These are phyloP conservation scores for Neofusicoccum umdonicola DNA, from an alignment of 2,329 filamentous ascomycete species.

Conservation along the genomic window DNA sequence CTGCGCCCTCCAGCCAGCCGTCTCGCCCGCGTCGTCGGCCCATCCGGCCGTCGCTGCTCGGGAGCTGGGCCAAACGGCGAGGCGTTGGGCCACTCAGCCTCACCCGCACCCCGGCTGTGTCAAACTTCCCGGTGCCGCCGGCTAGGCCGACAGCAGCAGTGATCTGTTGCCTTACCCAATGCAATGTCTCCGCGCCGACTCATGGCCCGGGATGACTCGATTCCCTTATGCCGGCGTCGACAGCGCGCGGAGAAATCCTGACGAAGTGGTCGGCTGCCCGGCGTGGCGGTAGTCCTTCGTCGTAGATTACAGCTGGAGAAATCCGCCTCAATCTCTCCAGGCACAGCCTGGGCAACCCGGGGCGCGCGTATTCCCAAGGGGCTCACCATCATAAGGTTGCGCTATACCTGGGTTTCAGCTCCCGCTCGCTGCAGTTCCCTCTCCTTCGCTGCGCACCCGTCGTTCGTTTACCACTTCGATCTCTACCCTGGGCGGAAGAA, in stretches of 20 bases:
- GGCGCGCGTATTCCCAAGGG: neutral
- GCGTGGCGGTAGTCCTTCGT: neutral
- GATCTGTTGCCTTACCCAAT: neutral
- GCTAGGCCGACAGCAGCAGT: constrained; percentile 9
- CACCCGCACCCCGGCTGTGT: neutral
- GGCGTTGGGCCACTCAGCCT: neutral
- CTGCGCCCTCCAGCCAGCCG: neutral
- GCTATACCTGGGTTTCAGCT: neutral
- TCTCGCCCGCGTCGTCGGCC: neutral
- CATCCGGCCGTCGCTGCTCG: no score
- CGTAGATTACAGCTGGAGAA: neutral
- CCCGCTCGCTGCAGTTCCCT: neutral
- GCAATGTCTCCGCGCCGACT: no score
- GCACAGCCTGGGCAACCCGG: neutral
- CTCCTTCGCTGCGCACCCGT: neutral
- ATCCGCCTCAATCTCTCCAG: neutral
- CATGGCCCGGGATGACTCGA: neutral
- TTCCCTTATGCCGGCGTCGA: neutral
- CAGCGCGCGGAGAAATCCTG: neutral
- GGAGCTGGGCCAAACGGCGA: neutral
- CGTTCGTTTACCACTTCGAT: neutral
- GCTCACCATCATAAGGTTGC: neutral
- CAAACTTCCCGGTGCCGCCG: neutral
- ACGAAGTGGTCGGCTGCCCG: neutral
- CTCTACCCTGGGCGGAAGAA: neutral